phyloP scores from a whole-genome alignment of 2,329 filamentous ascomycete species.

The Sphaerostilbella broomeana region DNA sequence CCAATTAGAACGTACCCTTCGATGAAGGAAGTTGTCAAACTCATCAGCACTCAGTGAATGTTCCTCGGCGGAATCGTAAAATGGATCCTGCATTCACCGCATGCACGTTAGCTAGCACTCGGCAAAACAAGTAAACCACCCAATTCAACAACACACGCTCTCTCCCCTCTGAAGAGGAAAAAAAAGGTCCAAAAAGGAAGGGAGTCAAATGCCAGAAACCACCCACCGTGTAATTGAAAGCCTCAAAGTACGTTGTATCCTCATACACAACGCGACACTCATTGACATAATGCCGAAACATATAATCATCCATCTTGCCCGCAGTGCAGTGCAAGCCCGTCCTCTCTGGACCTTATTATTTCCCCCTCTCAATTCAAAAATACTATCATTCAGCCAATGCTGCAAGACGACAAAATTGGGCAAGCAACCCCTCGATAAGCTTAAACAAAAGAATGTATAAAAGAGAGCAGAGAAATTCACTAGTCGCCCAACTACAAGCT shows the following conservation, averaged over 20 bases:
- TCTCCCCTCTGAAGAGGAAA: background rate
- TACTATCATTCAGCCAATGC: no score
- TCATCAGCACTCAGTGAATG: conserved; percentile 47
- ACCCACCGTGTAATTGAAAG: conserved; percentile 53
- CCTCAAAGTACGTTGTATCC: conserved; percentile 49
- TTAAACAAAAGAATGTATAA: no score
- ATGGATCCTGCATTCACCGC: conserved; percentile 36
- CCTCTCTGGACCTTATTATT: background rate
- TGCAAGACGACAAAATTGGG: no score
- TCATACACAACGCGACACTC: conserved; percentile 45
- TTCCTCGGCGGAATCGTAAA: conserved; percentile 44
- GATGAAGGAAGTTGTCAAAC: conserved; percentile 51
- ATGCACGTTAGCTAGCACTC: background rate
- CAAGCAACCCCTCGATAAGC: no score
- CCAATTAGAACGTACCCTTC: conserved; percentile 33
- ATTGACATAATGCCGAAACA: conserved; percentile 44
- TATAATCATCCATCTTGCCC: conserved; percentile 53
- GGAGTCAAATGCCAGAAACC: no score
- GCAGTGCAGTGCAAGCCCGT: background rate
- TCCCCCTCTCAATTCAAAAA: no score
- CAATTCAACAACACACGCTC: background rate
- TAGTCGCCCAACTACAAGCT: no score
- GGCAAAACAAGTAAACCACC: background rate
- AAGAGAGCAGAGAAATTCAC: no score
- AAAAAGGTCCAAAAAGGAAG: background rate